A percentile compares a stretch with the other conserved stretches of the same genome.
Evolutionary conservation across 1,139 yeast species (phyloP).

Genomic region (Dujonia santamariae): DNA sequence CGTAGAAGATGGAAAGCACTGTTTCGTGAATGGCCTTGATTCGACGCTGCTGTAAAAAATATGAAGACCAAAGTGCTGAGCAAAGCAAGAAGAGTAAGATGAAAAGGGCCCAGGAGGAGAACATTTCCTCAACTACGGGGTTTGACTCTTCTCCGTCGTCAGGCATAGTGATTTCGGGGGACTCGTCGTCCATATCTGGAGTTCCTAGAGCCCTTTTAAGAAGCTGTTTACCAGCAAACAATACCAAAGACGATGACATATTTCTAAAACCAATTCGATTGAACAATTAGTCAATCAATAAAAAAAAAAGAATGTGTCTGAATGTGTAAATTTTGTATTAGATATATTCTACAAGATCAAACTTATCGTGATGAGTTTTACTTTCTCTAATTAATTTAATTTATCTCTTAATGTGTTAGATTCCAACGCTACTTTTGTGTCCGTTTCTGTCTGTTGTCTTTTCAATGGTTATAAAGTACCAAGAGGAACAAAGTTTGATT

Average conservation of each 20-base stretch:
- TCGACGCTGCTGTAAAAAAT: conserved; percentile 84
- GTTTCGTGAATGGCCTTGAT: conserved; percentile 97
- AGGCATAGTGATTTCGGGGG: conserved; percentile 48
- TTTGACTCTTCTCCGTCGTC: conserved; percentile 65
- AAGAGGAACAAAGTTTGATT: no score
- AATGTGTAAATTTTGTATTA: no score
- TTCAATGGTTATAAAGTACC: no score
- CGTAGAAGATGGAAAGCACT: conserved; percentile 90
- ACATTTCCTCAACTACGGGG: conserved; percentile 94
- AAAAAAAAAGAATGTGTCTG: no score
- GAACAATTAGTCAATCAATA: no score
- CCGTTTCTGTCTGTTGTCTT: no score
- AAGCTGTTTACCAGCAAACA: conserved; percentile 24
- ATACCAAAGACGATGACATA: conserved; percentile 24
- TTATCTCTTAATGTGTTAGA: no score
- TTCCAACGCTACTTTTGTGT: no score
- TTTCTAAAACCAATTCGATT: no score
- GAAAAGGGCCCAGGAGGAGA: conserved; percentile 95
- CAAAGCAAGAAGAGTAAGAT: conserved; percentile 78
- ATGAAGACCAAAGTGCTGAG: conserved; percentile 92
- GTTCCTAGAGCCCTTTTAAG: conserved; percentile 27
- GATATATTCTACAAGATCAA: no score
- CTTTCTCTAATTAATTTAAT: no score
- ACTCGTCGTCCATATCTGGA: conserved; percentile 33
- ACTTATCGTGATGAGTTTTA: no score